Evolutionary conservation across 257 asterid genomes (phyloP), one percentile per base, ranked within the genome.

Genomic region (Rehmannia glutinosa): DNA sequence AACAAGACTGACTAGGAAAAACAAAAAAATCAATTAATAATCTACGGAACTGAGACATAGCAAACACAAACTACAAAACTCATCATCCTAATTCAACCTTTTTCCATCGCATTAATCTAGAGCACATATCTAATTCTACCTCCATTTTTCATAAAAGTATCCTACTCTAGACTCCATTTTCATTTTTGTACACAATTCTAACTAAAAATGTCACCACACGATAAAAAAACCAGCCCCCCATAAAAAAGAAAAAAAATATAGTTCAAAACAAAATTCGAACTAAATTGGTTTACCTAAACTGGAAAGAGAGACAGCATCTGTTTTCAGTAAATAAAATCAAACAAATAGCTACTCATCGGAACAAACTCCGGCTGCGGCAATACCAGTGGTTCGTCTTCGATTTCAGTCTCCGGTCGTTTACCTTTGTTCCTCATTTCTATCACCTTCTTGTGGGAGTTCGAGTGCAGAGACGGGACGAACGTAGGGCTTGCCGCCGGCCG

Each of bases 401-500:
- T 33, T 25, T 42, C 38, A 15, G 54, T 15, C 35, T 21, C 20
- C 32, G 15, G 32, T 27, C 0, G 28, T 25, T 74, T 64, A 47
- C 64, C 73, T 70, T 72, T 74, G 71, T 47, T 77, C 66, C 88
- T 77, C 85, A 83, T 82, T 76, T 82, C 87, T 0, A 66, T 42
- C 5, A 83, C 87, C 71, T 72, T 85, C 79, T 39, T 78, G 76
- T 82, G 86, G 35, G 80, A 76, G 71, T 82, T 84, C 0, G 94
- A 91, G 81, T 88, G 95, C 68, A 86, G 28, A 6, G 82, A 49
- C 23, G 90, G 91, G 50, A 80, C 80, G 39, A 88, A 91, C 5
- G 93, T 81, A n/a, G 97, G 97, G 76, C 95, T 88, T 33, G 92
- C 85, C n/a, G 86, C 87, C 0, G 96, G 97, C 12, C 96, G 85